Evolutionary conservation across 345 rosid genomes (phyloP).

Genomic region (Eutrema japonicum): DNA sequence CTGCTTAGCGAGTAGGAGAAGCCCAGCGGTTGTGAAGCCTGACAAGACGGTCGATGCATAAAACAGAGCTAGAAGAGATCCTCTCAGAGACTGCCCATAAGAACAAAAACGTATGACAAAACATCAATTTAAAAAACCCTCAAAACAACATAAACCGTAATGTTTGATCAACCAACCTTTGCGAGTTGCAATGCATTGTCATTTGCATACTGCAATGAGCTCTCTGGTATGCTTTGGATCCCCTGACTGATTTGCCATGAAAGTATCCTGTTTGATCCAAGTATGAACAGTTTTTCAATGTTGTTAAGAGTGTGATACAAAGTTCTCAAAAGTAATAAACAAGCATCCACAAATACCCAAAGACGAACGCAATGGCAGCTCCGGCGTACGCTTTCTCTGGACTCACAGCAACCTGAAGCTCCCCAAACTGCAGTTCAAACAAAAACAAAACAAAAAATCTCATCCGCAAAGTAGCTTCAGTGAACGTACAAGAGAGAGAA

Average conservation of each 20-base stretch:
- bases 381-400: slow-evolving; percentile 76
- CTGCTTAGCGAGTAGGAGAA: slow-evolving; percentile 65
- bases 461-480: neutral
- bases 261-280: slow-evolving; percentile 59
- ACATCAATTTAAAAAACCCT: neutral
- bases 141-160: neutral
- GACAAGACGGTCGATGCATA: slow-evolving; percentile 71
- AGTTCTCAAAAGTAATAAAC: slow-evolving; percentile 2
- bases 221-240: slow-evolving; percentile 72
- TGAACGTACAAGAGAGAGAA: neutral
- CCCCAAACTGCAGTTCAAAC: slow-evolving; percentile 74
- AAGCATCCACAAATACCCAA: slow-evolving; percentile 58
- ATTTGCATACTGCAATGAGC: slow-evolving; percentile 85
- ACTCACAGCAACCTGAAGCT: slow-evolving; percentile 81
- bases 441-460: neutral
- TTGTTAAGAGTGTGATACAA: slow-evolving; percentile 4
- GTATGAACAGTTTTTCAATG: neutral
- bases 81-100: slow-evolving; percentile 75
- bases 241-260: slow-evolving; percentile 87
- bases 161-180: slow-evolving; percentile 55
- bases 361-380: slow-evolving; percentile 64
- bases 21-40: slow-evolving; percentile 62
- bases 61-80: slow-evolving; percentile 62
- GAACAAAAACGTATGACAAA: slow-evolving; percentile 12
- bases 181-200: slow-evolving; percentile 82